Evolutionary conservation across 805 yeast genomes (phyloP).

Genomic region (Kodamaea fukazawae): DNA sequence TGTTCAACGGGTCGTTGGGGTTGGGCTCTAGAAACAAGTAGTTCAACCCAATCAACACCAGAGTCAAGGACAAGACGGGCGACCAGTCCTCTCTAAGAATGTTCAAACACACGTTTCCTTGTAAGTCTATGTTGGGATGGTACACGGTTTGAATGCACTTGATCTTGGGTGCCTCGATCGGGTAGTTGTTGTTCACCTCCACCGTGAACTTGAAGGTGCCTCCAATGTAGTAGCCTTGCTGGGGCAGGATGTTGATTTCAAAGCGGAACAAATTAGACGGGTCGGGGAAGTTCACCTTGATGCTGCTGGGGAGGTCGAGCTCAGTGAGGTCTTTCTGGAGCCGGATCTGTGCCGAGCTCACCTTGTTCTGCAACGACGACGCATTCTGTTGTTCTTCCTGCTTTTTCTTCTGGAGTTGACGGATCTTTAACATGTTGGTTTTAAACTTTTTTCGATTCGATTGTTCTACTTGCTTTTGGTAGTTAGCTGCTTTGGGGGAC

Average conservation of each 20-base stretch:
- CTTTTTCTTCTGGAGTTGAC: conserved; percentile 57
- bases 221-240: conserved; percentile 66
- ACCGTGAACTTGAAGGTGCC: conserved; percentile 74
- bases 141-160: conserved; percentile 68
- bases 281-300: conserved; percentile 49
- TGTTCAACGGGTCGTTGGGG: conserved; percentile 88
- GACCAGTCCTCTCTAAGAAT: conserved; percentile 95
- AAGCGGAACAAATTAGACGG: conserved; percentile 61
- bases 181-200: conserved; percentile 66
- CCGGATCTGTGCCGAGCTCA: conserved; percentile 64
- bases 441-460: not conserved
- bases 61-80: conserved; percentile 80
- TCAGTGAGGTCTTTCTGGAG: conserved; percentile 76
- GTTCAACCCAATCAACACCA: conserved; percentile 80
- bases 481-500: not conserved
- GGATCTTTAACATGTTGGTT: conserved; percentile 41
- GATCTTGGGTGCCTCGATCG: conserved; percentile 91
- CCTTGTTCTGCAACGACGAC: conserved; percentile 17
- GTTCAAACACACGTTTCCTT: conserved; percentile 89
- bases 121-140: conserved; percentile 90
- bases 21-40: conserved; percentile 88
- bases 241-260: conserved; percentile 56
- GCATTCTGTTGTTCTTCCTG: conserved; percentile 44
- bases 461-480: not conserved
- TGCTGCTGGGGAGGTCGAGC: conserved; percentile 59